Evolutionary conservation across 805 yeast species (phyloP).

Genomic region (Kurtzmaniella fragi): DNA sequence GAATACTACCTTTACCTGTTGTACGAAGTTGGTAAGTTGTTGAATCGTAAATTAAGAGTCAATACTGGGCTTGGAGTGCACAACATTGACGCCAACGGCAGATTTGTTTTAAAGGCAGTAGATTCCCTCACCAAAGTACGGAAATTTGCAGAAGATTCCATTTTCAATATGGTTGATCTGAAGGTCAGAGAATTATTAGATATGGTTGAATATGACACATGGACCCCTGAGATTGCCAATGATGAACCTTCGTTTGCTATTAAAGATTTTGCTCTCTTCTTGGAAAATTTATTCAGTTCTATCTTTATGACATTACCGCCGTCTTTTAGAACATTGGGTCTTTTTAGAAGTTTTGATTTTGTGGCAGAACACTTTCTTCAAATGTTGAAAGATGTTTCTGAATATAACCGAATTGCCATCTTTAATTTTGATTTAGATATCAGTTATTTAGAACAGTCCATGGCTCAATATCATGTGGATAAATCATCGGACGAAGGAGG

Average conservation of each 20-base stretch:
- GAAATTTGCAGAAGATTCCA: constrained; percentile 69
- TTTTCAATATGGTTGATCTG: constrained; percentile 77
- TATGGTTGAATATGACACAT: constrained; percentile 74
- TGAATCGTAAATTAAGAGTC: constrained; percentile 30
- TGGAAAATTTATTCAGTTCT: constrained; percentile 80
- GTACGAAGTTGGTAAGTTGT: constrained; percentile 53
- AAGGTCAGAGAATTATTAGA: constrained; percentile 78
- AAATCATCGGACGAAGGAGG: constrained; percentile 20
- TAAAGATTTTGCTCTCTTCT: constrained; percentile 77
- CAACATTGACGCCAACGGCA: constrained; percentile 35
- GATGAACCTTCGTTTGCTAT: constrained; percentile 68
- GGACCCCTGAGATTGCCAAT: constrained; percentile 53
- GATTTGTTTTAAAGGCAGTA: constrained; percentile 43
- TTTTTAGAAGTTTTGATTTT: constrained; percentile 82
- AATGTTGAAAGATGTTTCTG: constrained; percentile 50
- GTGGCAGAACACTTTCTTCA: constrained; percentile 67
- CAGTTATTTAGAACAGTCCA: constrained; percentile 61
- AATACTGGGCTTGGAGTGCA: constrained; percentile 36
- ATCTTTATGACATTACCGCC: constrained; percentile 79
- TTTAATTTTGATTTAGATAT: constrained; percentile 77
- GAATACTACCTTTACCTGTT: constrained; percentile 82
- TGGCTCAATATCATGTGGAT: constrained; percentile 31
- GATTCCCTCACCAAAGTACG: constrained; percentile 54
- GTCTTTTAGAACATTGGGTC: constrained; percentile 70
- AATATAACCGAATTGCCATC: constrained; percentile 57